Conservation (phyloP, 2,329 filamentous ascomycete genomes). For the Plenodomus biglobosus region DNA sequence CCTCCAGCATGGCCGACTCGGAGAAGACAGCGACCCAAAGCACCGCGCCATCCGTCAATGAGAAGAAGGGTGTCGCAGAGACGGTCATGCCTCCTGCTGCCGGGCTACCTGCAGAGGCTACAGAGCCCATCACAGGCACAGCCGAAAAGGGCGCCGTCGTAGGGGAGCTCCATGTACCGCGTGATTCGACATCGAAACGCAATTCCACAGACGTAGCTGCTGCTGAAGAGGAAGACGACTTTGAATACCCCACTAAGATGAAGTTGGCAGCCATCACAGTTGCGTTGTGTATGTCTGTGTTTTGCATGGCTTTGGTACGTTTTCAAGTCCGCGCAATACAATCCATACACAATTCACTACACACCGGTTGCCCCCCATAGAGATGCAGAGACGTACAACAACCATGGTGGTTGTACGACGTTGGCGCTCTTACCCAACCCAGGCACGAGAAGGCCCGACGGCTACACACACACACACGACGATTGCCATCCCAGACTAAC, state of each 20-base stretch:
- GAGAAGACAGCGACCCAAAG: constrained; percentile 37
- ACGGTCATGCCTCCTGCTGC: constrained; percentile 26
- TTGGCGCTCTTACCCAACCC: no score
- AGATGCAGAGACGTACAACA: not conserved
- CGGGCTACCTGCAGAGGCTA: constrained; percentile 16
- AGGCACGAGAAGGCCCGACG: not conserved
- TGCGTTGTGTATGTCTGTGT: constrained; percentile 41
- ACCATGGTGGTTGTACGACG: no score
- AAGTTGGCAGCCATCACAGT: constrained; percentile 38
- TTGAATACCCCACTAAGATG: constrained; percentile 42
- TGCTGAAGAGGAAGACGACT: constrained; percentile 30
- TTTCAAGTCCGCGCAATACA: no score
- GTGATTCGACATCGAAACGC: constrained; percentile 13
- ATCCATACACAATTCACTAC: not conserved
- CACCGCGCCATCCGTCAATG: constrained; percentile 22
- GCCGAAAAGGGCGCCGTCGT: constrained; percentile 5
- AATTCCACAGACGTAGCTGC: constrained; percentile 18
- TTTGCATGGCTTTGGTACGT: constrained; percentile 44
- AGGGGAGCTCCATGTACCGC: constrained; percentile 1
- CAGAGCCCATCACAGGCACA: constrained; percentile 8
- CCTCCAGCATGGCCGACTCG: constrained; percentile 37
- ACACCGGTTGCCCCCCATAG: not conserved
- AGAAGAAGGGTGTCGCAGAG: constrained; percentile 32
- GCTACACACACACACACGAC: not conserved
- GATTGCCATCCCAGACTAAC: constrained; percentile 1